phyloP scores from a whole-genome alignment of 306 rosid genomes.

The Citrullus colocynthis region DNA sequence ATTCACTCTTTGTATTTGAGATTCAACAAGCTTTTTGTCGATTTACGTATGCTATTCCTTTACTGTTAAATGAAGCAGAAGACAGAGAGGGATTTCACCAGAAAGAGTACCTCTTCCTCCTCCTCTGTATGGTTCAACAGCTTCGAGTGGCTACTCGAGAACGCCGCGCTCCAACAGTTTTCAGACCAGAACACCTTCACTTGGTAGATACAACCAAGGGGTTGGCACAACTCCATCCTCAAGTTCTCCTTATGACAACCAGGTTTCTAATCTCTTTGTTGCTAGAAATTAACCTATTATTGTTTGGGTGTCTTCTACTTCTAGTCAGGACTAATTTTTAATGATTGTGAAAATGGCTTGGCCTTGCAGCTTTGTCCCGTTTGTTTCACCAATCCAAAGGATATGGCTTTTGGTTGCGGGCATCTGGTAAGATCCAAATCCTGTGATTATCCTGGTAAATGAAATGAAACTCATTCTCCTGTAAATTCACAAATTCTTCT shows the following conservation, averaged over 20 bases:
- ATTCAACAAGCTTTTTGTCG: not conserved
- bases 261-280: constrained; percentile 28
- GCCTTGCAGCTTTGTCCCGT: constrained; percentile 56
- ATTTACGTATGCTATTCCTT: not conserved
- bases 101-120: constrained; percentile 66
- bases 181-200: constrained; percentile 22
- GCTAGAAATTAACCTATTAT: not conserved
- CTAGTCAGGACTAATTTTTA: not conserved
- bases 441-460: not conserved
- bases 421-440: constrained; percentile 51
- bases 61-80: constrained; percentile 9
- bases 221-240: constrained; percentile 28
- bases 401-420: constrained; percentile 87
- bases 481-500: not conserved
- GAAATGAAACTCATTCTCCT: not conserved
- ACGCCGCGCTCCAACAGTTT: constrained; percentile 20
- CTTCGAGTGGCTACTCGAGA: constrained; percentile 7
- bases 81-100: constrained; percentile 32
- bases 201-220: constrained; percentile 17
- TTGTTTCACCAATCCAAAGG: constrained; percentile 51
- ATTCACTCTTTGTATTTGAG: not conserved
- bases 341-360: not conserved
- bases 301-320: not conserved
- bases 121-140: constrained; percentile 30
- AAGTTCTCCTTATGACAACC: constrained; percentile 35